Percentiles rank a stretch among this genome's conserved stretches.
phyloP scores from a whole-genome alignment of 2,329 filamentous ascomycete species.

The Alternaria ventricosa region DNA sequence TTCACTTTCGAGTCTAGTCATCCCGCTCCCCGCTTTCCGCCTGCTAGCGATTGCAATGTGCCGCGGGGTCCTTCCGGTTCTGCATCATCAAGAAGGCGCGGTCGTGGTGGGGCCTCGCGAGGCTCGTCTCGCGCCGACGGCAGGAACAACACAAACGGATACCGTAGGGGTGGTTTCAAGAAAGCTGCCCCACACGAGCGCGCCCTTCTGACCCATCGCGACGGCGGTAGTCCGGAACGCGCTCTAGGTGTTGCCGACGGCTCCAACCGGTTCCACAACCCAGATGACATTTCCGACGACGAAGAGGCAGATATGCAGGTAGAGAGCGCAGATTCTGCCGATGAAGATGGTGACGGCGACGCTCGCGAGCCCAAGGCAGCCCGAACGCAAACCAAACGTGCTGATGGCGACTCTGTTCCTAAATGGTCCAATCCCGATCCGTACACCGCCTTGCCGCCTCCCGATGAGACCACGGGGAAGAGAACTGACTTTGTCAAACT shows the following conservation, averaged over 20 bases:
- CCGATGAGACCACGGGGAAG: constrained; percentile 73
- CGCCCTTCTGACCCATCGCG: constrained; percentile 51
- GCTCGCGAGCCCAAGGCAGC: constrained; percentile 33
- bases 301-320: constrained; percentile 44
- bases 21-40: constrained; percentile 39
- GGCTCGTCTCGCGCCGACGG: constrained; percentile 20
- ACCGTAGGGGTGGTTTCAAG: constrained; percentile 25
- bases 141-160: constrained; percentile 26
- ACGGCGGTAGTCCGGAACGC: constrained; percentile 54
- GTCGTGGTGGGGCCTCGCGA: constrained; percentile 23
- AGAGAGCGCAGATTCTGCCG: constrained; percentile 32
- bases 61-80: constrained; percentile 18
- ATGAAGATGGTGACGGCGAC: constrained; percentile 15
- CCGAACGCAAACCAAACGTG: constrained; percentile 22
- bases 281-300: constrained; percentile 50
- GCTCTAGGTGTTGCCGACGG: constrained; percentile 53
- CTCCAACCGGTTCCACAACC: constrained; percentile 49
- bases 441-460: constrained; percentile 84
- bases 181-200: constrained; percentile 52
- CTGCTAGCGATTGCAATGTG: constrained; percentile 29
- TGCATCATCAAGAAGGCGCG: constrained; percentile 20
- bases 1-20: constrained; percentile 45
- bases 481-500: constrained; percentile 87
- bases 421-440: constrained; percentile 97
- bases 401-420: constrained; percentile 56